These are phyloP conservation scores for Pneumocystis murina DNA, from an alignment of 1,139 yeast species.

Conservation along the genomic window DNA sequence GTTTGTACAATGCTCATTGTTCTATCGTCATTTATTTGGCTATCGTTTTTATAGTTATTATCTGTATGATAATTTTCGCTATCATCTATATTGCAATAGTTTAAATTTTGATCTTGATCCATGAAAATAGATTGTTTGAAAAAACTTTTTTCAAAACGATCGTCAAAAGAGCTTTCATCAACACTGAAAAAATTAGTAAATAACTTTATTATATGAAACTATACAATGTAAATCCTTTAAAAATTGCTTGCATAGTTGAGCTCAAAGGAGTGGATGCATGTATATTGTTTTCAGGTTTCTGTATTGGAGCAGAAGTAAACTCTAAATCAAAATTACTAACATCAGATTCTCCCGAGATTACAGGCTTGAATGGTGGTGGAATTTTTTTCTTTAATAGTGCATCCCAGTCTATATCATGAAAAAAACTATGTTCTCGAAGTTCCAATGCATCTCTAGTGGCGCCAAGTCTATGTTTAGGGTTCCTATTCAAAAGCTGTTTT, in stretches of 20 bases:
- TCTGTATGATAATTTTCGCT: background rate
- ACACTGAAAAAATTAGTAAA: slow-evolving; percentile 28
- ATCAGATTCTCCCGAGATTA: slow-evolving; percentile 75
- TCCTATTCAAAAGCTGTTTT: slow-evolving; percentile 53
- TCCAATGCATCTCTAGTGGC: slow-evolving; percentile 85
- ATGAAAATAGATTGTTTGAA: background rate
- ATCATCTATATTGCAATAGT: background rate
- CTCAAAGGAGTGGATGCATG: slow-evolving; percentile 71
- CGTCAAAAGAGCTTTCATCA: slow-evolving; percentile 86
- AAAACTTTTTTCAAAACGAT: slow-evolving; percentile 37
- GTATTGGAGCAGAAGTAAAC: slow-evolving; percentile 78
- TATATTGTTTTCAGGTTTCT: slow-evolving; percentile 39
- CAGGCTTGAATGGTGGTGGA: slow-evolving; percentile 98
- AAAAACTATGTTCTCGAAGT: slow-evolving; percentile 77
- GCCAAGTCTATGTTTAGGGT: slow-evolving; percentile 88
- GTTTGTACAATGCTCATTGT: background rate
- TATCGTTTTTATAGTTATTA: background rate
- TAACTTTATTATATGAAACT: slow-evolving; percentile 1
- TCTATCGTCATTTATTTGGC: background rate
- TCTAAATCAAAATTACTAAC: slow-evolving; percentile 96
- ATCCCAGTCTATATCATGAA: slow-evolving; percentile 81
- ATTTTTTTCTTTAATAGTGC: slow-evolving; percentile 60
- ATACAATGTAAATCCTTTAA: slow-evolving; percentile 64
- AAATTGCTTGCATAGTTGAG: slow-evolving; percentile 89
- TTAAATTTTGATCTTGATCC: background rate